These are phyloP conservation scores for Gossypium davidsonii DNA, from an alignment of 441 rosid genomes.

Conservation along the genomic window DNA sequence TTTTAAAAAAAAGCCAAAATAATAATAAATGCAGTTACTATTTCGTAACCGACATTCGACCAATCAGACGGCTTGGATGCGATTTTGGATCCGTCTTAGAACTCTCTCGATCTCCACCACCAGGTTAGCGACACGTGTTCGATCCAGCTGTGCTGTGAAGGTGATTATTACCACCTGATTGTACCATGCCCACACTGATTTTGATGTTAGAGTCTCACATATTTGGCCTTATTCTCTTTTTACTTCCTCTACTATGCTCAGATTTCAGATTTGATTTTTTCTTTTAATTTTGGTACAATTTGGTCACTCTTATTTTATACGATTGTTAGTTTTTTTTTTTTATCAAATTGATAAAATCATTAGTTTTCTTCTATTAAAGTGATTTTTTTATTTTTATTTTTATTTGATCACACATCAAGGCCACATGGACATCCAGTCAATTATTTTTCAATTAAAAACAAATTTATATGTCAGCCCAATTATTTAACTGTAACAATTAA, in stretches of 20 bases:
- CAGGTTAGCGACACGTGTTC: slow-evolving; percentile 9
- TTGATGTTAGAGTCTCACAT: not conserved
- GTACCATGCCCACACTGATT: not conserved
- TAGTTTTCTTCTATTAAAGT: no score
- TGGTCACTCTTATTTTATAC: no score
- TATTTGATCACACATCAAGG: no score
- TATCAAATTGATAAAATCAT: no score
- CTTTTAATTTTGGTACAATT: no score
- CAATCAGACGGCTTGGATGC: slow-evolving; percentile 2
- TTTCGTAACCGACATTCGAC: not conserved
- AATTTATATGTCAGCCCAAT: no score
- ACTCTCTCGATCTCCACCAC: slow-evolving; percentile 2
- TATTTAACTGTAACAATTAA: no score
- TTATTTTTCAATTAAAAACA: no score
- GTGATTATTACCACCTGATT: not conserved
- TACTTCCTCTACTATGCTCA: not conserved
- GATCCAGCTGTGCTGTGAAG: not conserved
- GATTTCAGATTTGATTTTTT: not conserved
- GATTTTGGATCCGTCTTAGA: not conserved
- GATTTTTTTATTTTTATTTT: no score
- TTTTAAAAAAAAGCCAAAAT: not conserved
- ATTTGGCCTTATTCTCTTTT: not conserved
- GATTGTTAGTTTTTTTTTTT: no score
- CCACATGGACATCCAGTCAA: no score
- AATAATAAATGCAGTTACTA: not conserved